phyloP scores from a whole-genome alignment of 805 yeast species.

The Millerozyma acaciae region DNA sequence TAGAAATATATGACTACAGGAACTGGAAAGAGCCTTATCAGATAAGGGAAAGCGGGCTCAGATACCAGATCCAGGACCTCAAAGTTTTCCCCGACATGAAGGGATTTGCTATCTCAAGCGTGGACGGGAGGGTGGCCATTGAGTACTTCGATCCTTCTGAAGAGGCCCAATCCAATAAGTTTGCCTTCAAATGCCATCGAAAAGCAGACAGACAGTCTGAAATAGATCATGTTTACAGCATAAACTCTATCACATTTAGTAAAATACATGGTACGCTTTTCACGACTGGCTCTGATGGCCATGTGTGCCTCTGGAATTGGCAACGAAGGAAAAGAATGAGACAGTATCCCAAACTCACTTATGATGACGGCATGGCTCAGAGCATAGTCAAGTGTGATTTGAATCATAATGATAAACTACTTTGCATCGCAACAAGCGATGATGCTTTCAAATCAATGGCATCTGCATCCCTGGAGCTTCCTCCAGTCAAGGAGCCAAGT shows the following conservation, averaged over 20 bases:
- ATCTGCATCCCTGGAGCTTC: conserved; percentile 8
- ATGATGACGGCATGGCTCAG: conserved; percentile 14
- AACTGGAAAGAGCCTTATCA: conserved; percentile 43
- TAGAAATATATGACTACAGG: conserved; percentile 57
- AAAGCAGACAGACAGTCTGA: conserved; percentile 31
- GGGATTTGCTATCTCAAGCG: conserved; percentile 65
- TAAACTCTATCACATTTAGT: conserved; percentile 45
- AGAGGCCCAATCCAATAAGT: conserved; percentile 43
- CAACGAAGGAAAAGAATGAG: conserved; percentile 40
- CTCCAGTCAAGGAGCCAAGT: conserved; percentile 14
- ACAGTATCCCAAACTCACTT: conserved; percentile 31
- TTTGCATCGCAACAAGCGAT: conserved; percentile 42
- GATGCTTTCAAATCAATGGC: conserved; percentile 32
- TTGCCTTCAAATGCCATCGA: conserved; percentile 83
- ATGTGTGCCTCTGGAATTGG: conserved; percentile 50
- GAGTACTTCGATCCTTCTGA: conserved; percentile 58
- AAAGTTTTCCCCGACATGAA: conserved; percentile 47
- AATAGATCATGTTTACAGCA: conserved; percentile 51
- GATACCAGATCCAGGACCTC: conserved; percentile 59
- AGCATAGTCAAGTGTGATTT: conserved; percentile 23
- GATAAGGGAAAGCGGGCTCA: conserved; percentile 59
- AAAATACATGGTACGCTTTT: conserved; percentile 35
- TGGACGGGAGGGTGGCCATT: conserved; percentile 81
- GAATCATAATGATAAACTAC: conserved; percentile 11
- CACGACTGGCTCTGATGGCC: conserved; percentile 52